Percentiles rank a stretch among this genome's conserved stretches.
phyloP scores from a whole-genome alignment of 345 rosid genomes.

The Camelina sativa region DNA sequence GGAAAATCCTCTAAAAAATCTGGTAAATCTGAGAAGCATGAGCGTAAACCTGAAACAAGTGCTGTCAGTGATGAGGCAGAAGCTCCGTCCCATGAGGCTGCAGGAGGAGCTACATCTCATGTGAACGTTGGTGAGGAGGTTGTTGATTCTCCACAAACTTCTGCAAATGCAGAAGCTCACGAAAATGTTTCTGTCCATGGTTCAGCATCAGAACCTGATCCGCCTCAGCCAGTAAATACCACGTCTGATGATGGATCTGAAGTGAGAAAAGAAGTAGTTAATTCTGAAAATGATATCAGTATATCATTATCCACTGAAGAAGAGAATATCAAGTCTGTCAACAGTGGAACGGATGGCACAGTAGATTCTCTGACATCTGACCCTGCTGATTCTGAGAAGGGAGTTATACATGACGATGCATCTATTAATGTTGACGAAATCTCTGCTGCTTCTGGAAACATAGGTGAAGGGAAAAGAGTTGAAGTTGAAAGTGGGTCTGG shows the following conservation, averaged over 20 bases:
- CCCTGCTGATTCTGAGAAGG: conserved; percentile 46
- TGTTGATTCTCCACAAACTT: conserved; percentile 48
- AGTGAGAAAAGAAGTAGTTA: conserved; percentile 25
- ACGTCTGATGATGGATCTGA: conserved; percentile 42
- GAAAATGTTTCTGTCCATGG: conserved; percentile 46
- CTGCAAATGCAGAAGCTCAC: conserved; percentile 44
- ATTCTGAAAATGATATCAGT: conserved; percentile 41
- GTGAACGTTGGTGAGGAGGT: conserved; percentile 38
- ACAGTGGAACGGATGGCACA: conserved; percentile 28
- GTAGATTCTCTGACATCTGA: conserved; percentile 34
- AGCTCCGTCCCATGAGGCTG: conserved; percentile 40
- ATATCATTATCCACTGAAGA: conserved; percentile 42
- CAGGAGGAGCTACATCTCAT: conserved; percentile 47
- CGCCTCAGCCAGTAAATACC: conserved; percentile 39
- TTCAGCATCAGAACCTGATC: conserved; percentile 38
- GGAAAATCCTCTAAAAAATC: conserved; percentile 75
- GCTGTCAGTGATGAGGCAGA: conserved; percentile 39
- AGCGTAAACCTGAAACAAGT: conserved; percentile 54
- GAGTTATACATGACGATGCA: conserved; percentile 41
- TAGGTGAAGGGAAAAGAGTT: conserved; percentile 40
- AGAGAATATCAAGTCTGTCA: conserved; percentile 40
- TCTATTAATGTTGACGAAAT: conserved; percentile 27
- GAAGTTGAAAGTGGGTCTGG: conserved; percentile 40
- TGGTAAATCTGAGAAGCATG: conserved; percentile 61
- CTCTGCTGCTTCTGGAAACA: conserved; percentile 32